phyloP scores from a whole-genome alignment of 2,329 filamentous ascomycete genomes.

The Xylaria digitata region DNA sequence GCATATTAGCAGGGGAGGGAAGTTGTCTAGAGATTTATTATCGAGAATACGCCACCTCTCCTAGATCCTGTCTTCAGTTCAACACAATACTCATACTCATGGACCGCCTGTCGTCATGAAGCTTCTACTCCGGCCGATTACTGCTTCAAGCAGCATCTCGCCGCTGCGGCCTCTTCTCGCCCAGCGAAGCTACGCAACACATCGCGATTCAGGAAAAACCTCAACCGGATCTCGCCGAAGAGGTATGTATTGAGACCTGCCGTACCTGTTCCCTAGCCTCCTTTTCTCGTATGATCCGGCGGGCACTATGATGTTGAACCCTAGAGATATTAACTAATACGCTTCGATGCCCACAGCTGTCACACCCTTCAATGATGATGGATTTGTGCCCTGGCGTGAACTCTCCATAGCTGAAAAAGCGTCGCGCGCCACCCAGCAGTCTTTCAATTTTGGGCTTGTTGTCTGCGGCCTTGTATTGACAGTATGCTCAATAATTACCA shows the following conservation, averaged over 20 bases:
- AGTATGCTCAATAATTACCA: constrained; percentile 58
- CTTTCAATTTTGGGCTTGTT: constrained; percentile 86
- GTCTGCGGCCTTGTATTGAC: constrained; percentile 80
- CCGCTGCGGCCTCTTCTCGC: constrained; percentile 53
- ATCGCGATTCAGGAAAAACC: constrained; percentile 57
- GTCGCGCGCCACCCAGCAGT: constrained; percentile 87
- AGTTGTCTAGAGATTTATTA: not conserved
- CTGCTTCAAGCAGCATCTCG: constrained; percentile 48
- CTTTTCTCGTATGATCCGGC: not conserved
- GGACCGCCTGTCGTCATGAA: constrained; percentile 59
- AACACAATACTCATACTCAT: constrained; percentile 39
- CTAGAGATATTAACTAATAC: not conserved
- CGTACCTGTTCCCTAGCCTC: constrained; percentile 3
- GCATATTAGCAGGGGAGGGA: not conserved
- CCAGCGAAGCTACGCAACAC: constrained; percentile 68
- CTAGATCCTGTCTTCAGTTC: constrained; percentile 15
- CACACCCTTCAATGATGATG: constrained; percentile 88
- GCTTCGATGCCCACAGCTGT: constrained; percentile 61
- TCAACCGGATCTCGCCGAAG: constrained; percentile 65
- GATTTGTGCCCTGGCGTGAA: constrained; percentile 81
- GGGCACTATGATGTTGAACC: not conserved
- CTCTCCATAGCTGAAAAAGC: constrained; percentile 82
- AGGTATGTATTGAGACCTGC: constrained; percentile 16
- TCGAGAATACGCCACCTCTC: constrained; percentile 31
- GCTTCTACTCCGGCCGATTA: constrained; percentile 54